Evolutionary conservation across 176 grass and related monocot species (phyloP).

Genomic region (Paspalum vaginatum): DNA sequence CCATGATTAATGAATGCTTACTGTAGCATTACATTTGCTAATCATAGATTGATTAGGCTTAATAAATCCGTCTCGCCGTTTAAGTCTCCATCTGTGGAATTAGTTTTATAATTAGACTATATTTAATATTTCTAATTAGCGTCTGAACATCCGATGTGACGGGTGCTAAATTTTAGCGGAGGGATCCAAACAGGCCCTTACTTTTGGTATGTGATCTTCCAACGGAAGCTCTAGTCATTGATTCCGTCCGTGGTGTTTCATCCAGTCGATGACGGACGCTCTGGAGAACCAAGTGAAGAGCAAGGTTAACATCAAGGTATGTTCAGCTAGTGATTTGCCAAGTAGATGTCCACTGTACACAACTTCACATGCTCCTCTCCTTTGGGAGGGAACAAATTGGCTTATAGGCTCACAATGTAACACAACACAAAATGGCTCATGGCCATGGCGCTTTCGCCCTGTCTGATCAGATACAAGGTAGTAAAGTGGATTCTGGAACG

Average conservation of each 20-base stretch:
- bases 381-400: neutral
- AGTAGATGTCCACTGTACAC: neutral
- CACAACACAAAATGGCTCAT: neutral
- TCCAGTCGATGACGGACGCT: constrained; percentile 93
- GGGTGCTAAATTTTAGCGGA: too few relatives aligned
- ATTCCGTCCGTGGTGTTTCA: neutral
- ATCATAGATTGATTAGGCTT: too few relatives aligned
- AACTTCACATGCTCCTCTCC: neutral
- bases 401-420: neutral
- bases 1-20: too few relatives aligned
- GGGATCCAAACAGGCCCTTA: too few relatives aligned
- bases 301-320: constrained; percentile 89
- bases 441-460: neutral
- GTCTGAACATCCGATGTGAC: too few relatives aligned
- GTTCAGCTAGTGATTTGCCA: neutral
- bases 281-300: constrained; percentile 93
- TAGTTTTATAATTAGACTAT: too few relatives aligned
- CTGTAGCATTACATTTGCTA: too few relatives aligned
- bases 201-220: neutral
- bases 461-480: neutral
- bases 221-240: neutral
- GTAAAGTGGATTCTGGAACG: neutral
- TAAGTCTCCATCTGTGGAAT: too few relatives aligned
- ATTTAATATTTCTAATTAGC: too few relatives aligned
- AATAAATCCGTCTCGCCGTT: too few relatives aligned